Base-by-base conservation (phyloP, 2,329 filamentous ascomycete genomes). In the Dothidotthia symphoricarpi region DNA sequence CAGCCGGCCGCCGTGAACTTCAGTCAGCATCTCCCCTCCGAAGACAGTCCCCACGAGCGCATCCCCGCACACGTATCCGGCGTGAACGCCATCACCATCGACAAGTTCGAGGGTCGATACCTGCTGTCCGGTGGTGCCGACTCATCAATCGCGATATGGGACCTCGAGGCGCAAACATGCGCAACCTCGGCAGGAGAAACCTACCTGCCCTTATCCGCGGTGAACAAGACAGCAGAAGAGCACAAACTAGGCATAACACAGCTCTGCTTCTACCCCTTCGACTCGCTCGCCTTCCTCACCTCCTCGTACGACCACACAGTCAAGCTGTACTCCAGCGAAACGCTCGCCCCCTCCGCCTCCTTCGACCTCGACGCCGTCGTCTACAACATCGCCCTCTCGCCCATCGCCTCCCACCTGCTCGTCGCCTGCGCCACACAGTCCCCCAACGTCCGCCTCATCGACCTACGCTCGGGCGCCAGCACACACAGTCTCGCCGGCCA, bases 361-460 rank as follows among this genome's bases (percentile, higher is more conserved):
- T 90, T 89, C 54, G 73, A 81, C 43, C 74, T 90, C 16, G 79
- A 78, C 34, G 77, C 80, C 3, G 83, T 83, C 22, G 74, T 88
- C 31, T 88, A 88, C 66, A 82, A 85, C 1, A 89, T 95, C 63
- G 81, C 86, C 0, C 76, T 87, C 16, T 95, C 89, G 1, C 77
- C 83, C 28, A 71, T 90, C 41, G 78, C 88, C 39, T 71, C 80
- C 35, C 76, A 89, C 57, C 74, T 95, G 0, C 77, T 95, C 3
- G 86, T 96, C 8, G 89, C 91, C 8, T 93, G 88, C 57, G 90
- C 86, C 1, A 94, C 89, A 0, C 88, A 94, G 48, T 83, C 93
- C 60, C 87, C 88, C 6, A 77, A 86, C 16, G 85, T 95, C 11
- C 82, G 89, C 12, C 78, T 97, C 6, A 81, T 96, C 5, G 91